Evolutionary conservation across 2,329 filamentous ascomycete species (phyloP), one percentile per base, ranked within the genome.

Genomic region (Lecanicillium sp.): DNA sequence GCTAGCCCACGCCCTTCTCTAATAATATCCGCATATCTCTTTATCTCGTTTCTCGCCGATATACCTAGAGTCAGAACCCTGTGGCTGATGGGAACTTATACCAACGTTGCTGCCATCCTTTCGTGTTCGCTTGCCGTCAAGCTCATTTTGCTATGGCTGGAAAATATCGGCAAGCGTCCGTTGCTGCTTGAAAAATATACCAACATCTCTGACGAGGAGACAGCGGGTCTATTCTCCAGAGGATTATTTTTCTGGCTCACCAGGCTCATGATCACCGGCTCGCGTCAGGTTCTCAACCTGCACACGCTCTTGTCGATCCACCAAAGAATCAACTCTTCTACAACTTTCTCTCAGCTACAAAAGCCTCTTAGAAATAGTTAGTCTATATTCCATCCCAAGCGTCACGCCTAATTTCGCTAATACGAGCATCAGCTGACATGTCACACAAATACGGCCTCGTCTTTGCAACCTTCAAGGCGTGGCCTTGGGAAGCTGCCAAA

Each of bases 241-340:
- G 32, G 22, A 18, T 27, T 40, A 13, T 40, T 40, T 31, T 35
- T 35, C 25, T 40, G 38, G 38, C 38, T 40, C 17, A 35, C 9
- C 35, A 35, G 32, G 13, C 38, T 40, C 25, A 14, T 40, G 20
- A 40, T 34, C 22, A 7, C 22, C 22, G 22, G 22, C 37, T 40
- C 31, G 25, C 22, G 32, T 20, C 20, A 29, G 22, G 37, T 35
- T 29, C 37, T 35, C 31, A 40, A 33, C 5, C 16, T 35, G 37
- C 22, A 40, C 37, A 33, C 29, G 20, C 37, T 39, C 25, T 33
- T 39, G 19, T 28, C 37, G 12, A 34, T 39, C 37, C 37, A 39
- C 31, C 18, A 39, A 33, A 39, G 31, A 39, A 33, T 39, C 29
- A 33, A 34, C 35, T 37, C 35, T 37, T 37, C 35, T 37, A 28